Percentiles rank a stretch among this genome's conserved stretches.
These are phyloP conservation scores for Pythium phragmiticola DNA, from an alignment of 352 stramenopile species.

Conservation along the genomic window DNA sequence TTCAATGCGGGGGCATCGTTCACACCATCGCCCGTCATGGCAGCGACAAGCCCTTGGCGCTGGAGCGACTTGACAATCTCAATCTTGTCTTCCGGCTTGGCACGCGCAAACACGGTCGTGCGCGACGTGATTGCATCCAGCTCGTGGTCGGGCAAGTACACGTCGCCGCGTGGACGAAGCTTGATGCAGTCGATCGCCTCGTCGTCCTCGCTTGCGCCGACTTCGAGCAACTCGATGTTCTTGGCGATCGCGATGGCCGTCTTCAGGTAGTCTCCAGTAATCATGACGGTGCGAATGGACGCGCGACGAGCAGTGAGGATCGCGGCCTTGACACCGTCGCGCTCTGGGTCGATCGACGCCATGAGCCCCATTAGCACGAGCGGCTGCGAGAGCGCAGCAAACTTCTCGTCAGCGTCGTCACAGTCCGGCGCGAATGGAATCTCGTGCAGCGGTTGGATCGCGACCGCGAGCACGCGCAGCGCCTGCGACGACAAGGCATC, in stretches of 20 bases:
- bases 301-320: conserved; percentile 44
- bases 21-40: conserved; percentile 90
- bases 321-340: conserved; percentile 56
- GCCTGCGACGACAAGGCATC: conserved; percentile 72
- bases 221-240: conserved; percentile 91
- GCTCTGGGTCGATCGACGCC: conserved; percentile 87
- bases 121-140: conserved; percentile 87
- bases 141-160: conserved; percentile 68
- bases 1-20: conserved; percentile 94
- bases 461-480: conserved; percentile 89
- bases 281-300: conserved; percentile 87
- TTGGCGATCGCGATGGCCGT: conserved; percentile 93
- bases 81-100: conserved; percentile 95
- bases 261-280: conserved; percentile 95
- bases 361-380: conserved; percentile 93
- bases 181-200: conserved; percentile 78
- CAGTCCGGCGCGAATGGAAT: conserved; percentile 43
- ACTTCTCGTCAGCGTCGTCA: conserved; percentile 72
- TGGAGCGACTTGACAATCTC: conserved; percentile 95
- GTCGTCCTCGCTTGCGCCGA: conserved; percentile 49
- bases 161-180: conserved; percentile 44
- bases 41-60: conserved; percentile 83
- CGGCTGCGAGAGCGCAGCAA: conserved; percentile 54
- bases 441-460: conserved; percentile 64
- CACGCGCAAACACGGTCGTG: conserved; percentile 91